Evolutionary conservation across 345 rosid species (phyloP).

Genomic region (Arabis alpina): DNA sequence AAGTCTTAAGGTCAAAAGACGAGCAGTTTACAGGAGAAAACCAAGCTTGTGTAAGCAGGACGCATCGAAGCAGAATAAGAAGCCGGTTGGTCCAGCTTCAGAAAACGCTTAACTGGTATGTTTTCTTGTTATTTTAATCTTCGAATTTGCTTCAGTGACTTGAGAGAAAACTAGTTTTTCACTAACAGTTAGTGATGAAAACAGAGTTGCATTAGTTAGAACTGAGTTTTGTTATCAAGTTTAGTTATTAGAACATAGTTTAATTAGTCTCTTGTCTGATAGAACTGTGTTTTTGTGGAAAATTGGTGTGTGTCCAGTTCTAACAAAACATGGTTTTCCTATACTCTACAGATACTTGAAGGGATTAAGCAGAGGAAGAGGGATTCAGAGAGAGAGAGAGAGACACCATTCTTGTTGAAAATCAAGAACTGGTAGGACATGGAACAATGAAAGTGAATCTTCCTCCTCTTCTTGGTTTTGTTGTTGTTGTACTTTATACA

Average conservation of each 20-base stretch:
- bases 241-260: conserved; percentile 18
- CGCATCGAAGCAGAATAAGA: conserved; percentile 27
- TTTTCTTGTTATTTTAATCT: not conserved
- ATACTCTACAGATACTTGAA: conserved; percentile 16
- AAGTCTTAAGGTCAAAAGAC: conserved; percentile 50
- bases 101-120: conserved; percentile 29
- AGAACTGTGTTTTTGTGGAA: too few species aligned
- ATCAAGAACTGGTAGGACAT: conserved; percentile 16
- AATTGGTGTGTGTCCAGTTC: not conserved
- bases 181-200: not conserved
- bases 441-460: conserved; percentile 26
- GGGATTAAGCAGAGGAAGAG: conserved; percentile 11
- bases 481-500: not conserved
- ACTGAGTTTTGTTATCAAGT: not conserved
- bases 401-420: conserved; percentile 16
- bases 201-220: not conserved
- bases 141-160: conserved; percentile 2
- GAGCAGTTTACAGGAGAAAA: conserved; percentile 28
- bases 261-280: not conserved
- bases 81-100: conserved; percentile 16
- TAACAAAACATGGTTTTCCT: conserved; percentile 16
- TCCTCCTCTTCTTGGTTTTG: conserved; percentile 18
- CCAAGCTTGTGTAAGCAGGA: conserved; percentile 33
- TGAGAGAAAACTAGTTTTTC: not conserved
- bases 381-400: conserved; percentile 14